Conservation (phyloP, 2,329 filamentous ascomycete species). For the Boeremia exigua region DNA sequence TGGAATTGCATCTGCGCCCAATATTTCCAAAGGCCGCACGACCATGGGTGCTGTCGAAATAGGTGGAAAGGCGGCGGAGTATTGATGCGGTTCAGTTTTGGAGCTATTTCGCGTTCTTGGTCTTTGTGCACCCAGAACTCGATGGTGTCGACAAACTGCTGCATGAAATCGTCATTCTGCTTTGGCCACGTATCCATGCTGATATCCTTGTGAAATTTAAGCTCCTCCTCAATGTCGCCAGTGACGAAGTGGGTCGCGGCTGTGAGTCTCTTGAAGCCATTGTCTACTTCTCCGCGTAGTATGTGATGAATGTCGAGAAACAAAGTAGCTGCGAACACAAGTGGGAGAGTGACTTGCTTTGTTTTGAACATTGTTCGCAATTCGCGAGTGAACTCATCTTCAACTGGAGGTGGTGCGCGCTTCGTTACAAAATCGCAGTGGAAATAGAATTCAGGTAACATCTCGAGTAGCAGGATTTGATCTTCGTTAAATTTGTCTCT, state of each 20-base stretch:
- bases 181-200: slow-evolving; percentile 22
- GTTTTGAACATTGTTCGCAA: slow-evolving; percentile 35
- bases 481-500: slow-evolving; percentile 45
- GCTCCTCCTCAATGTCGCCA: slow-evolving; percentile 13
- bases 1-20: slow-evolving; percentile 42
- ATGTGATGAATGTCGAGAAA: slow-evolving; percentile 46
- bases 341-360: slow-evolving; percentile 31
- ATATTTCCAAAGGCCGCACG: slow-evolving; percentile 49
- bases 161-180: slow-evolving; percentile 21
- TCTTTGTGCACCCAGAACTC: slow-evolving; percentile 15
- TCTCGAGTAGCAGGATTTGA: slow-evolving; percentile 39
- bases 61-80: slow-evolving; percentile 14
- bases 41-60: slow-evolving; percentile 25
- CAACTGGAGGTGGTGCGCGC: slow-evolving; percentile 19
- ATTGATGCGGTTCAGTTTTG: slow-evolving; percentile 1
- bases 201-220: slow-evolving; percentile 24
- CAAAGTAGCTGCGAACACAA: slow-evolving; percentile 10
- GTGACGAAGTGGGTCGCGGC: slow-evolving; percentile 4
- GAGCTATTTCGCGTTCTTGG: not conserved
- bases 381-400: slow-evolving; percentile 41
- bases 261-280: slow-evolving; percentile 12
- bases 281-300: slow-evolving; percentile 30
- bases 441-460: slow-evolving; percentile 41
- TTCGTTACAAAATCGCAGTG: slow-evolving; percentile 22
- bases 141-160: slow-evolving; percentile 11